phyloP scores from a whole-genome alignment of 495 filamentous ascomycete species.

The Bryoglossum gracile region DNA sequence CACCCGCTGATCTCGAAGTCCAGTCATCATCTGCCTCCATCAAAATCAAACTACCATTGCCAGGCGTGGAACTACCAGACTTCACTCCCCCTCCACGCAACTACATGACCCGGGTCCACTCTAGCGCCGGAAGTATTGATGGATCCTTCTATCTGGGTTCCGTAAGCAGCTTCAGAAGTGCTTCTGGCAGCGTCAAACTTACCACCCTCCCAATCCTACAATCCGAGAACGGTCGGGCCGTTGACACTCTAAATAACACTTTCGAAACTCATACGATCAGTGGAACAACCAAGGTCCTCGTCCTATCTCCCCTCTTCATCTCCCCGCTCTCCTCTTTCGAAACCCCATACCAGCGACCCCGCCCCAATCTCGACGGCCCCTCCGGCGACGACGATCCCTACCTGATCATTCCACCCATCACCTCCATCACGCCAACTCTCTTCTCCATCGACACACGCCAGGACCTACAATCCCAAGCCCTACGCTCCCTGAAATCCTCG shows the following conservation, averaged over 20 bases:
- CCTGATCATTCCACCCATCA: slow-evolving; percentile 2
- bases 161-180: slow-evolving; percentile 10
- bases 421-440: neutral
- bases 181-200: slow-evolving; percentile 12
- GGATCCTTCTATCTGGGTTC: slow-evolving; percentile 22
- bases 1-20: slow-evolving; percentile 11
- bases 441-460: neutral
- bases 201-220: slow-evolving; percentile 14
- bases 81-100: slow-evolving; percentile 19
- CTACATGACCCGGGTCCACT: slow-evolving; percentile 20
- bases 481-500: slow-evolving; percentile 10
- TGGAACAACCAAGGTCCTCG: slow-evolving; percentile 8
- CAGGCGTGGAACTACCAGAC: neutral
- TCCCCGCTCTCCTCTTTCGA: neutral
- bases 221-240: neutral
- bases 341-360: neutral
- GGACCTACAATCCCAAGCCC: neutral
- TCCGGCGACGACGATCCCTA: slow-evolving; percentile 16
- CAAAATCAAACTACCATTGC: slow-evolving; percentile 13
- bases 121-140: slow-evolving; percentile 15
- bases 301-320: slow-evolving; percentile 19
- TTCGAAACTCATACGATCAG: slow-evolving; percentile 19
- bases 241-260: neutral
- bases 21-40: slow-evolving; percentile 17
- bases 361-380: neutral